Base-by-base conservation (phyloP, 306 rosid genomes). In the Ceratonia siliqua region DNA sequence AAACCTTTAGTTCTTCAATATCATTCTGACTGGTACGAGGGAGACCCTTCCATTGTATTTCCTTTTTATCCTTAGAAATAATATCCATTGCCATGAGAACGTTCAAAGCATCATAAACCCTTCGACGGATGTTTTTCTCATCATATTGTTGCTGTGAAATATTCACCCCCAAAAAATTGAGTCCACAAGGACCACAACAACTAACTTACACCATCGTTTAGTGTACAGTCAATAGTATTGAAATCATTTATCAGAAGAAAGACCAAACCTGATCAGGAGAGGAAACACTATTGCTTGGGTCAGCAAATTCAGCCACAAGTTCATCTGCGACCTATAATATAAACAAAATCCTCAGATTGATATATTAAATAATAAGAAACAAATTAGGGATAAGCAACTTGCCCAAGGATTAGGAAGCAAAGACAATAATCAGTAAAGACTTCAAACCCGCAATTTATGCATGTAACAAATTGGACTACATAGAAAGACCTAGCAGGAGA, bases 81-180 rank as follows among this genome's bases (percentile, higher is more conserved):
- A 94, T 94, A 79, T 94, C 97, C 98, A 94, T 94, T 50, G 98
- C 97, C 98, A 91, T 94, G 76, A 94, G 98, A 83, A 94, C 98
- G 71, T 94, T 94, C 72, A 94, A 76, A 67, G 98, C 98, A 80
- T 94, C 98, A 81, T 94, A 94, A 39, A 94, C 98, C 88, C 98
- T 90, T 52, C 97, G 85, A 58, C 97, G 91, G 70, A 94, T 94
- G 77, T 94, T 91, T 81, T 94, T 94, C 85, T 94, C 97, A 68
- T 94, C 97, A 48, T 94, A 92, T 84, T 94, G 97, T 91, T 94
- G 98, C 98, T 91, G 96, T 55, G 49, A 83, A 82, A 68, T 52
- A 36, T 70, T 78, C 70, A 67, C 25, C 52, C 78, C 50, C 28
- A 8, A 54, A 62, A 67, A 46, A 7, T 7, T 77, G 32, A 76